Evolutionary conservation across 2,329 filamentous ascomycete species (phyloP), one percentile per base, ranked within the genome.

Genomic region (Exophiala mesophila): DNA sequence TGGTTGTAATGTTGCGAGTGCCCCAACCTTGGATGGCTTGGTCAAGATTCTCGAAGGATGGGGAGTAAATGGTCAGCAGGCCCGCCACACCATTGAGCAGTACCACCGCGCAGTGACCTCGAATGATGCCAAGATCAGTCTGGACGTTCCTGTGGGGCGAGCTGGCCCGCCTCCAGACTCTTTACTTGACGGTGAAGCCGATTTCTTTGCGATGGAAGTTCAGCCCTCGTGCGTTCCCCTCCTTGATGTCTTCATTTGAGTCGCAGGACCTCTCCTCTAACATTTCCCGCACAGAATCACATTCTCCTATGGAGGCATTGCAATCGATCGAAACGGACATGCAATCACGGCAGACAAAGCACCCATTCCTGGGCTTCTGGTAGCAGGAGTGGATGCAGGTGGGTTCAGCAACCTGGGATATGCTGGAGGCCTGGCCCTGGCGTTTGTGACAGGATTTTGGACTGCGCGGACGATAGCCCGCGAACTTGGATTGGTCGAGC

Each of bases 191-290:
- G 55, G 55, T 3, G 47, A 57, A 36, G 57, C 55, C 8, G 52
- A 50, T 12, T 58, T 57, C 36, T 53, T 55, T 38, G 56, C 51
- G 8, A 59, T 58, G 40, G 55, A 59, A 39, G 55, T 59, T 4
- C 57, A 59, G 29, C 55, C 57, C 42, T 59, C 57, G 55, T 57
- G 51, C 33, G 52, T n/a, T n/a, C n/a, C n/a, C n/a, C n/a, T n/a
- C n/a, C n/a, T n/a, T n/a, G n/a, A n/a, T n/a, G n/a, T n/a, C n/a
- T n/a, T n/a, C n/a, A n/a, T n/a, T n/a, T n/a, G n/a, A n/a, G n/a
- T n/a, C n/a, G n/a, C n/a, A n/a, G n/a, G n/a, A n/a, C n/a, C n/a
- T n/a, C n/a, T n/a, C n/a, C n/a, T n/a, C n/a, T n/a, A n/a, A n/a
- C n/a, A n/a, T n/a, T n/a, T n/a, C n/a, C n/a, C n/a, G n/a, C 1